Evolutionary conservation across 306 rosid genomes (phyloP).

Genomic region (Trifolium fragiferum): DNA sequence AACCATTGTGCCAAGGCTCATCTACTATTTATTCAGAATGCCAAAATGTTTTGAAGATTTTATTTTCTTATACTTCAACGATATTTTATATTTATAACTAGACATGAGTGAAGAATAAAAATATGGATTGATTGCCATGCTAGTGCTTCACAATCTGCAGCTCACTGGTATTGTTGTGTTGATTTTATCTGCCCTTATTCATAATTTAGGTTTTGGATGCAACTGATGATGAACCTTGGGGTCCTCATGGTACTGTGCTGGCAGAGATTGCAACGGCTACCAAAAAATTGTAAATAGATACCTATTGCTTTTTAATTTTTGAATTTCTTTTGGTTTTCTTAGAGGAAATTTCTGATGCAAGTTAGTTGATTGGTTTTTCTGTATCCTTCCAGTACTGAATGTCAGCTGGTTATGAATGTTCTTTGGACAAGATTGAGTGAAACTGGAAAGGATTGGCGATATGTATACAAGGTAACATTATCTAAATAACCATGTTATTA

Average conservation of each 20-base stretch:
- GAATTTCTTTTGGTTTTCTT: conserved; percentile 9
- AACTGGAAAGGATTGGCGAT: conserved; percentile 98
- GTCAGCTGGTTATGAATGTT: conserved; percentile 97
- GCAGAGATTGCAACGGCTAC: conserved; percentile 96
- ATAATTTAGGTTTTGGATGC: conserved; percentile 87
- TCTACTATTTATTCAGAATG: neutral
- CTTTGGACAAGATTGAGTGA: conserved; percentile 94
- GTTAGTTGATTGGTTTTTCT: conserved; percentile 44
- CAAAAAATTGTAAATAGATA: conserved; percentile 73
- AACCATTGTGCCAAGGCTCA: neutral
- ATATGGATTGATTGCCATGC: neutral
- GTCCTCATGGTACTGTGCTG: conserved; percentile 96
- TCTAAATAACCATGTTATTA: conserved; percentile 17
- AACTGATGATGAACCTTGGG: conserved; percentile 99
- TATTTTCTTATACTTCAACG: neutral
- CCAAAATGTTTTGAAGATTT: conserved; percentile 6
- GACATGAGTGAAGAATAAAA: neutral
- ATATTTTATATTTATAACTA: neutral
- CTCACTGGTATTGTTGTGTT: conserved; percentile 2
- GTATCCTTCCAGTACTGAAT: conserved; percentile 75
- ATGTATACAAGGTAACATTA: conserved; percentile 88
- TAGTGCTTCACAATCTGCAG: neutral
- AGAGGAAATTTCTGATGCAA: conserved; percentile 28
- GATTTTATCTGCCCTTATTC: conserved; percentile 27
- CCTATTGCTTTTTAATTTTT: conserved; percentile 13